Evolutionary conservation across 352 stramenopile species (phyloP), one percentile per base, ranked within the genome.

Genomic region (Globisporangium lucens): DNA sequence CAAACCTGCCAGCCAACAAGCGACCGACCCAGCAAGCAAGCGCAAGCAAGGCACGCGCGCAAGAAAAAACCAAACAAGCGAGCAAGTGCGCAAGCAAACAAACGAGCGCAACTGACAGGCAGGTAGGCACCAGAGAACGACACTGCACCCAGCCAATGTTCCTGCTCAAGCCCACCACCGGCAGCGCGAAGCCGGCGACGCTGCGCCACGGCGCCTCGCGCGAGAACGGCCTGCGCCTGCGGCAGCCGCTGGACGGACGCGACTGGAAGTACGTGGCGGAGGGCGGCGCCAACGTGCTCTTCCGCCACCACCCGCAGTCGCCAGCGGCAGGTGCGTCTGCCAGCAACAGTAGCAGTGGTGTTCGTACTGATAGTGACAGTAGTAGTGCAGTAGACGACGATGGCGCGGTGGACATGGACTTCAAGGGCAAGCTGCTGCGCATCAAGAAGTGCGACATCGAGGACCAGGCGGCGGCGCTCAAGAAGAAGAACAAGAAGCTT

Each of bases 251-350:
- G 27, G 59, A 65, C 8, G 82, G 80, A 12, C 68, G 66, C 52
- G 87, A 96, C 67, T 96, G 89, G 89, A 92, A 89, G 65, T 96
- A 96, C 73, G 83, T 95, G 52, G 85, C 84, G 7, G 89, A 96
- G 61, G 89, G 89, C 38, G 89, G 86, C 64, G 87, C 89, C 12
- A 96, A 96, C 74, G 83, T 96, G 41, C 70, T 94, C 12, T 94
- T 93, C 68, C 86, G 87, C 10, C 88, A 95, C 68, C 75, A 85
- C 29, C 81, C 81, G 43, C 41, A 61, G 24, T 8, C 30, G 5
- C 27, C 8, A 8, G 4, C 36, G 20, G 17, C 33, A 47, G 13
- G 30, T 61, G 55, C 27, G 29, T 30, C 30, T 0, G 24, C 55
- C 29, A 59, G 27, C 27, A 36, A 15, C 53, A 58, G 12, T 13